Percentiles rank a stretch among this genome's conserved stretches.
phyloP scores from a whole-genome alignment of 192 early-diverging fungal genomes.

The Coemansia sp. region DNA sequence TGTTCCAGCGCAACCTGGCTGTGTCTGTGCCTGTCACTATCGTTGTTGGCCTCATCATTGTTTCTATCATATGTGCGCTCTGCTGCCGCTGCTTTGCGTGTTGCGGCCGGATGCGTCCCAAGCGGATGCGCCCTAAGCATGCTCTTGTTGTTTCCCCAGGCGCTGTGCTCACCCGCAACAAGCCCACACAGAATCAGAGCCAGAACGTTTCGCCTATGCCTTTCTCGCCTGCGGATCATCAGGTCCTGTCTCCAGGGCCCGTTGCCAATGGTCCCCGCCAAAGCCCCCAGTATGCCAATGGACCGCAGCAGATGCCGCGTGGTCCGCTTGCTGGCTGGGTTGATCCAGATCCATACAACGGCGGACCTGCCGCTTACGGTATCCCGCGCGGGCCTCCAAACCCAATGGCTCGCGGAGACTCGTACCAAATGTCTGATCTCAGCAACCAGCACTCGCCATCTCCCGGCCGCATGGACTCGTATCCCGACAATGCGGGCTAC shows the following conservation, averaged over 20 bases:
- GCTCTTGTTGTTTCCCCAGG: background rate
- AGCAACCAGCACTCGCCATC: background rate
- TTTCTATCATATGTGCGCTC: constrained; percentile 24
- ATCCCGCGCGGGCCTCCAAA: constrained; percentile 1
- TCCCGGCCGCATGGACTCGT: background rate
- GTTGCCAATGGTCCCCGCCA: no score
- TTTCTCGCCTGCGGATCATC: background rate
- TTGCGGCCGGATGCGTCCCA: constrained; percentile 27
- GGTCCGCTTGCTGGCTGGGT: constrained; percentile 23
- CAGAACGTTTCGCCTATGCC: background rate
- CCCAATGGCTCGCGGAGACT: constrained; percentile 6
- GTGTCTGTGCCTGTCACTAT: constrained; percentile 56
- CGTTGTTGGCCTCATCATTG: constrained; percentile 35
- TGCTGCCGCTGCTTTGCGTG: constrained; percentile 53
- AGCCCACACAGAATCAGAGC: background rate
- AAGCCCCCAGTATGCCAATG: background rate
- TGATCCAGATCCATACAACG: constrained; percentile 30
- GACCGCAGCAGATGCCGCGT: background rate
- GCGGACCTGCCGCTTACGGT: background rate
- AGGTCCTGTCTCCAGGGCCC: background rate
- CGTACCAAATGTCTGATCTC: constrained; percentile 14
- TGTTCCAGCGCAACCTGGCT: constrained; percentile 56
- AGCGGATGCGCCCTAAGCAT: background rate
- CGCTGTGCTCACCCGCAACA: background rate
- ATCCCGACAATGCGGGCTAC: background rate